Evolutionary conservation across 257 asterid genomes (phyloP), one percentile per base, ranked within the genome.

Genomic region (Eustoma russellianum): DNA sequence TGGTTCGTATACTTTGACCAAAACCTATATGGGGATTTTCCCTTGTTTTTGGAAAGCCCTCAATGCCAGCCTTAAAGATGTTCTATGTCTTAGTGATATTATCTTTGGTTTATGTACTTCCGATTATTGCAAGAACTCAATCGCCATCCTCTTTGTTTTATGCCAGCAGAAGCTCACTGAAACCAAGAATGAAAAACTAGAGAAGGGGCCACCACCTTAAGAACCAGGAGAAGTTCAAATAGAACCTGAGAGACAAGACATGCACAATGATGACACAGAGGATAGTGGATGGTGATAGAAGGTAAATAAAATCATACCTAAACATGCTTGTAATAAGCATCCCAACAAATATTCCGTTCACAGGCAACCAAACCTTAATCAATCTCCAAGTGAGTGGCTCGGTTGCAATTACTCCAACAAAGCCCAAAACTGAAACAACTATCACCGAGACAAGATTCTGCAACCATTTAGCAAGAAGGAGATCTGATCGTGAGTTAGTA

Each of bases 321-420:
- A 85, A 85, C 97, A 89, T 89, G 71, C 97, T 89, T 68, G 95
- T 78, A 69, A 83, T 76, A 57, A 86, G 95, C 98, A 91, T 86
- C 77, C 96, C 96, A 8, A 91, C 98, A 68, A 91, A 91, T 70
- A 91, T 83, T 57, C 79, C 53, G 66, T 89, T 89, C 56, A 85
- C 95, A 59, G 97, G 97, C 73, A 89, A 73, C 97, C 95, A 89
- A 62, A 83, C 94, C 74, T 75, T 89, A 73, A 80, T 74, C 73
- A 89, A 70, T 79, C 76, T 83, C 97, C 89, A 89, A 13, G 95
- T 85, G 43, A 89, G 78, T 56, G 95, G 97, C 53, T 89, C 97
- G 3, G 89, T 82, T 38, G 85, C 75, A 60, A 85, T 81, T 53
- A 85, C 15, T 44, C 97, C 95, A 61, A 74, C 68, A 45, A 79